A percentile compares a stretch with the other conserved stretches of the same genome.
phyloP scores from a whole-genome alignment of 2,329 filamentous ascomycete genomes.

The Aspergillus tanneri region DNA sequence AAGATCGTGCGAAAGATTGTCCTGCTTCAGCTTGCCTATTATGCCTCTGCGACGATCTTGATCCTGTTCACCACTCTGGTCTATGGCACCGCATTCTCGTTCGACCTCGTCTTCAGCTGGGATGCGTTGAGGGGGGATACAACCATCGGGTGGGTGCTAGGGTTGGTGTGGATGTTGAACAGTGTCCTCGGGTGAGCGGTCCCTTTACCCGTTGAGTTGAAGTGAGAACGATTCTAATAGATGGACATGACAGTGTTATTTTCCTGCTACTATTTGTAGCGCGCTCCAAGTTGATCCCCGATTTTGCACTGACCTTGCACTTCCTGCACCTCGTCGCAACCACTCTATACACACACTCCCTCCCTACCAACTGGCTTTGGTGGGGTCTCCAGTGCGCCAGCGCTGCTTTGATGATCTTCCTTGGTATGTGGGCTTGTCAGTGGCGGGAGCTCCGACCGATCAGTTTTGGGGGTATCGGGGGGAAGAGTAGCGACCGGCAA shows the following conservation, averaged over 20 bases:
- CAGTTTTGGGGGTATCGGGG: slow-evolving; percentile 65
- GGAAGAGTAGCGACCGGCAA: slow-evolving; percentile 18
- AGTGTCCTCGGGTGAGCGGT: slow-evolving; percentile 60
- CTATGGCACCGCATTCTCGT: slow-evolving; percentile 59
- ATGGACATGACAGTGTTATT: slow-evolving; percentile 62
- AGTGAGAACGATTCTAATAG: background rate
- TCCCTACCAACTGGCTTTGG: slow-evolving; percentile 82
- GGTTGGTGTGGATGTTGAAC: slow-evolving; percentile 66
- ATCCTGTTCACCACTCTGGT: slow-evolving; percentile 68
- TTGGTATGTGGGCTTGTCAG: slow-evolving; percentile 87
- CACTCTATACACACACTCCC: slow-evolving; percentile 70
- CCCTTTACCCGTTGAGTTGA: background rate
- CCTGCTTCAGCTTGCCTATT: slow-evolving; percentile 64
- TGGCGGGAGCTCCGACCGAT: slow-evolving; percentile 88
- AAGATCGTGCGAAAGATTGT: slow-evolving; percentile 67
- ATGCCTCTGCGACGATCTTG: slow-evolving; percentile 59
- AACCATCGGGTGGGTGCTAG: slow-evolving; percentile 68
- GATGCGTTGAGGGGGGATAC: slow-evolving; percentile 64
- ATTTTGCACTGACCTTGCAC: slow-evolving; percentile 89
- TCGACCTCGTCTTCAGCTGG: slow-evolving; percentile 64
- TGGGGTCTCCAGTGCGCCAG: slow-evolving; percentile 69
- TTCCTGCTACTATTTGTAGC: slow-evolving; percentile 80
- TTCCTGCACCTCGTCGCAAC: slow-evolving; percentile 76
- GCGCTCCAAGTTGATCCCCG: slow-evolving; percentile 89
- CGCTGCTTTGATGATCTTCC: slow-evolving; percentile 61